Evolutionary conservation across 1,284 basidiomycete genomes (phyloP).

Genomic region (Trametes pubescens): DNA sequence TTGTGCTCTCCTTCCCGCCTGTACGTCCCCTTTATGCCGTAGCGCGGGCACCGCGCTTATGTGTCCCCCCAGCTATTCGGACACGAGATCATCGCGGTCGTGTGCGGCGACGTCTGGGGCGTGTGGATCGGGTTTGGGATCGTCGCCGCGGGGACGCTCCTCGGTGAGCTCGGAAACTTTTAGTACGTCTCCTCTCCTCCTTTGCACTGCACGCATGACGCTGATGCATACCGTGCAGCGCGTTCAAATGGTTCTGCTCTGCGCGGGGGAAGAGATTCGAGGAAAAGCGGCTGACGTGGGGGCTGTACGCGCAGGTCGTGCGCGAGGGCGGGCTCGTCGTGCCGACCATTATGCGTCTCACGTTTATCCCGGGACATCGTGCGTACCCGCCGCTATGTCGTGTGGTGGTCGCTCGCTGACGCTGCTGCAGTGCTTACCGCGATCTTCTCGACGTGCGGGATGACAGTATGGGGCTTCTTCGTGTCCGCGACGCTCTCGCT

Average conservation of each 20-base stretch:
- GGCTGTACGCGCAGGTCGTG: constrained; percentile 78
- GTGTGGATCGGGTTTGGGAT: constrained; percentile 73
- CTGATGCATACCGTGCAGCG: constrained; percentile 44
- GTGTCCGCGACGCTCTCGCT: constrained; percentile 77
- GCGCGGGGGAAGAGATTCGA: constrained; percentile 75
- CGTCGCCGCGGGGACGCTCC: constrained; percentile 69
- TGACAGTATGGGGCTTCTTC: constrained; percentile 74
- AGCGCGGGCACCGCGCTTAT: too few relatives aligned
- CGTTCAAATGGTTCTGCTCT: constrained; percentile 70
- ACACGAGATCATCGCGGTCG: constrained; percentile 77
- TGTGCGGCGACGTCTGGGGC: constrained; percentile 80
- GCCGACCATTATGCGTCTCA: constrained; percentile 74
- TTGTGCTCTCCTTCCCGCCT: constrained; percentile 81
- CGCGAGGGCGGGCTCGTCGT: constrained; percentile 83
- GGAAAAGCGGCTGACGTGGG: constrained; percentile 74
- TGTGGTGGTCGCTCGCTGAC: constrained; percentile 1
- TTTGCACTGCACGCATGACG: not conserved
- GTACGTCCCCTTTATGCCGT: constrained; percentile 46
- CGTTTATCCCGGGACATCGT: constrained; percentile 84
- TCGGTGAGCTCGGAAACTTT: constrained; percentile 76
- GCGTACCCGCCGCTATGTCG: constrained; percentile 31
- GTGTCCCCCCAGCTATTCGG: constrained; percentile 64
- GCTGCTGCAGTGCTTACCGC: constrained; percentile 63
- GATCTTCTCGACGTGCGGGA: constrained; percentile 82
- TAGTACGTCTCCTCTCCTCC: constrained; percentile 52